phyloP scores from a whole-genome alignment of 2,329 filamentous ascomycete species.

The Xylariaceae sp. region DNA sequence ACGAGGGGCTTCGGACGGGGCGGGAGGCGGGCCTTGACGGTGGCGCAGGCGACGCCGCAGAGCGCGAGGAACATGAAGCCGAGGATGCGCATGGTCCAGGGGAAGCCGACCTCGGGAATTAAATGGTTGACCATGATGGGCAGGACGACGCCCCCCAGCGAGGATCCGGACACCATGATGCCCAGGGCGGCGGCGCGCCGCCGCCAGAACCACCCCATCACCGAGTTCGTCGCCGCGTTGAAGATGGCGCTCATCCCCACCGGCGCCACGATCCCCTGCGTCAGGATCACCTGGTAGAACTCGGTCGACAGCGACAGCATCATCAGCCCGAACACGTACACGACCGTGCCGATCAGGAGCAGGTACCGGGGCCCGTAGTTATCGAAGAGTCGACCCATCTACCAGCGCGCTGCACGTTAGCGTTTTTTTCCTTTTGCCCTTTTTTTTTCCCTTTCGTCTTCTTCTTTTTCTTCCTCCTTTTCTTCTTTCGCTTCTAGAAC shows the following conservation, averaged over 20 bases:
- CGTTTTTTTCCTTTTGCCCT: no score
- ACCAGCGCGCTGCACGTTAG: slow-evolving; percentile 5
- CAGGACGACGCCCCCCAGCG: slow-evolving; percentile 56
- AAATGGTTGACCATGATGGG: slow-evolving; percentile 59
- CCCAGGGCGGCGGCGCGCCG: slow-evolving; percentile 52
- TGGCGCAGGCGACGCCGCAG: slow-evolving; percentile 35
- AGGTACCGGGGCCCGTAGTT: slow-evolving; percentile 61
- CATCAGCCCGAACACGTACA: slow-evolving; percentile 63
- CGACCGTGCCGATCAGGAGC: slow-evolving; percentile 52
- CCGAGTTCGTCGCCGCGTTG: slow-evolving; percentile 39
- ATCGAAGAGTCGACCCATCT: slow-evolving; percentile 59
- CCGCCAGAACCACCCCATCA: slow-evolving; percentile 51
- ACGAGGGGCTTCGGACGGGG: slow-evolving; percentile 45
- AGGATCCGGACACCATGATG: slow-evolving; percentile 51
- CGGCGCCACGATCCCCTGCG: slow-evolving; percentile 39
- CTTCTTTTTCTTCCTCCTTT: no score
- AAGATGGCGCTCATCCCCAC: slow-evolving; percentile 42
- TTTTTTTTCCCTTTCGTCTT: no score
- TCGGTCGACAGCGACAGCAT: slow-evolving; percentile 54
- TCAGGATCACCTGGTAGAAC: slow-evolving; percentile 46
- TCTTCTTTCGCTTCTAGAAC: no score
- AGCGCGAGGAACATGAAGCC: slow-evolving; percentile 43
- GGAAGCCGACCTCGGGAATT: slow-evolving; percentile 48
- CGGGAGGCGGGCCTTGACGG: slow-evolving; percentile 41
- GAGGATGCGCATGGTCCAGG: slow-evolving; percentile 43